phyloP scores from a whole-genome alignment of 768 basidiomycete genomes.

The Suillus discolor region DNA sequence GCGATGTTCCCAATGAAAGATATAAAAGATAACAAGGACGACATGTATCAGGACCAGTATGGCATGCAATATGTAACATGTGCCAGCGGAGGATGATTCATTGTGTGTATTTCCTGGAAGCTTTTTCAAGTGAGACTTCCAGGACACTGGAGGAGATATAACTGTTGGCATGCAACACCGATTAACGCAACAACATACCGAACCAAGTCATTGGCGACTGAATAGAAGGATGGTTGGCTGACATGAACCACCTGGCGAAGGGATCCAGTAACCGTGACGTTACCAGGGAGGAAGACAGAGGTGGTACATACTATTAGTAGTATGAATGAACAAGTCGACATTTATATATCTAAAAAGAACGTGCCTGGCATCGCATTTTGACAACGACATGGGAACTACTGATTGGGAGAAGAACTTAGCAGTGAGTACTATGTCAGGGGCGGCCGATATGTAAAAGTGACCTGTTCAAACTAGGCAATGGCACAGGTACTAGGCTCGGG shows the following conservation, averaged over 20 bases:
- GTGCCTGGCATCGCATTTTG: no score
- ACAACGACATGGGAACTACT: no score
- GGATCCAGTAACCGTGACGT: neutral
- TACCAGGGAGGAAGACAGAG: no score
- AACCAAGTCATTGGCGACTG: neutral
- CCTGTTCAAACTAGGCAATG: no score
- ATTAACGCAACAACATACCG: neutral
- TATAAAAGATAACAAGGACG: neutral
- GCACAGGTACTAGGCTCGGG: no score
- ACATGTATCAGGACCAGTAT: constrained; percentile 15
- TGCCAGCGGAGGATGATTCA: neutral
- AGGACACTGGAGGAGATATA: neutral
- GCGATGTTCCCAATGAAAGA: neutral
- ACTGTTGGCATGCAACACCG: neutral
- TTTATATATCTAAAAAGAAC: no score
- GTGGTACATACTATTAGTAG: no score
- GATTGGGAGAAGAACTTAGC: no score
- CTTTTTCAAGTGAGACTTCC: neutral
- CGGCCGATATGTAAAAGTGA: no score
- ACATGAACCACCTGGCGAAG: neutral
- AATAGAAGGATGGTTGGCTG: neutral
- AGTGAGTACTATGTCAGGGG: no score
- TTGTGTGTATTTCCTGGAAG: neutral
- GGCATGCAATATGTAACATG: constrained; percentile 11
- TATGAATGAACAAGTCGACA: no score